Conservation (phyloP, 2,329 filamentous ascomycete genomes). For the Ophiocordyceps unilateralis region DNA sequence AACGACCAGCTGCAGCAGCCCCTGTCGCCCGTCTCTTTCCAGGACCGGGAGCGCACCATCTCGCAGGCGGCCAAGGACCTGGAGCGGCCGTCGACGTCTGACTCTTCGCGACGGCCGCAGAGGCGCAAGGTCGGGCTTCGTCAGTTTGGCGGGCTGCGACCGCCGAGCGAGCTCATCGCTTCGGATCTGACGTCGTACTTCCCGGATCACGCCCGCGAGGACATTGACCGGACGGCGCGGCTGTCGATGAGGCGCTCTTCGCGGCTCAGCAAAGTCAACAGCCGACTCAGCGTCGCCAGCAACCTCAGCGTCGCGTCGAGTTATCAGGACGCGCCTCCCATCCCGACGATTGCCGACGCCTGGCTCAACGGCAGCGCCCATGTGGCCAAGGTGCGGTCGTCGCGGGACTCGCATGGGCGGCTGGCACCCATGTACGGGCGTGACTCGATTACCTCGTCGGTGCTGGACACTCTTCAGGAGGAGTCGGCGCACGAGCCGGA, state of each 20-base stretch:
- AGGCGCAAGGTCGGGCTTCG: conserved; percentile 41
- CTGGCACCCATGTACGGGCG: conserved; percentile 37
- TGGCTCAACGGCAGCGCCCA: conserved; percentile 48
- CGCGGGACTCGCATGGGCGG: conserved; percentile 34
- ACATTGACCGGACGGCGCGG: conserved; percentile 89
- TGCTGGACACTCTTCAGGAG: conserved; percentile 79
- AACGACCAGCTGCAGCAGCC: conserved; percentile 67
- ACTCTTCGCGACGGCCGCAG: conserved; percentile 23
- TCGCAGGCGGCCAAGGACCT: conserved; percentile 40
- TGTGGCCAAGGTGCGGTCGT: conserved; percentile 21
- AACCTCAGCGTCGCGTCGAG: conserved; percentile 87
- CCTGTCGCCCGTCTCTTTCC: conserved; percentile 61
- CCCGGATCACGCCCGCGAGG: conserved; percentile 81
- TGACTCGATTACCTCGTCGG: conserved; percentile 76
- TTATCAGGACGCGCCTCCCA: conserved; percentile 79
- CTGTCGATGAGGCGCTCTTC: conserved; percentile 83
- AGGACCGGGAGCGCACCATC: conserved; percentile 52
- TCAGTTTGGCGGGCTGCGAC: conserved; percentile 79
- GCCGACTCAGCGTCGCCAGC: conserved; percentile 82
- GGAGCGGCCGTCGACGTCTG: conserved; percentile 35
- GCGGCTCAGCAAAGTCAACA: conserved; percentile 81
- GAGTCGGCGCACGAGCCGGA: conserved; percentile 77
- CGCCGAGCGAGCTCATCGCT: conserved; percentile 92
- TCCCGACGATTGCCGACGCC: conserved; percentile 86
- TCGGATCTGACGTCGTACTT: conserved; percentile 96